Conservation (phyloP, 495 filamentous ascomycete genomes). For the Haplographium delicatum region DNA sequence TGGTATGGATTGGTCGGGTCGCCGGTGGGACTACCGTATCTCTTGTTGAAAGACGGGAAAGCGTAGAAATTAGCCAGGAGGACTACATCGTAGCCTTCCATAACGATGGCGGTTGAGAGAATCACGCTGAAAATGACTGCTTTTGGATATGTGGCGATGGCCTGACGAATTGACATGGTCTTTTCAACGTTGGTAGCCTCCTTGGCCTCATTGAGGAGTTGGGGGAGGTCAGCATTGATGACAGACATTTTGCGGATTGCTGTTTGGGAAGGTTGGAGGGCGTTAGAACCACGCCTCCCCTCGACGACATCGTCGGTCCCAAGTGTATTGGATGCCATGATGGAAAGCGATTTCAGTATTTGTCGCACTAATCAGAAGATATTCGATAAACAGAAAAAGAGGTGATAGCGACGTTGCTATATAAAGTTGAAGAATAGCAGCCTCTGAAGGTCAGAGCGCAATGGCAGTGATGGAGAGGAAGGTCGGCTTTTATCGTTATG, state of each 20-base stretch:
- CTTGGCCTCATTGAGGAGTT: conserved; percentile 17
- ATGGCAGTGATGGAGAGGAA: too few species aligned
- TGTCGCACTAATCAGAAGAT: too few species aligned
- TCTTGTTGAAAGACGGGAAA: conserved; percentile 30
- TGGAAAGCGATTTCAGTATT: too few species aligned
- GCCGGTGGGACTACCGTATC: conserved; percentile 17
- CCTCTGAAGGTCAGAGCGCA: background rate
- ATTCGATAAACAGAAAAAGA: too few species aligned
- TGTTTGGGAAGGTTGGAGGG: conserved; percentile 8
- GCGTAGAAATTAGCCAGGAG: conserved; percentile 35
- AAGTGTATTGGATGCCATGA: background rate
- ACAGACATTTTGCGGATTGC: conserved; percentile 20
- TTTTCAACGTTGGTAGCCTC: conserved; percentile 40
- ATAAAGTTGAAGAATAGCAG: background rate
- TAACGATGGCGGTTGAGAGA: conserved; percentile 37
- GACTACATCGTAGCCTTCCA: conserved; percentile 39
- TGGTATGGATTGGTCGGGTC: conserved; percentile 38
- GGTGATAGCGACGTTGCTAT: too few species aligned
- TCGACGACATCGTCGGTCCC: conserved; percentile 4
- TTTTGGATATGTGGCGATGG: conserved; percentile 44
- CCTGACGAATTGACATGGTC: conserved; percentile 46
- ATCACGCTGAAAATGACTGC: conserved; percentile 24
- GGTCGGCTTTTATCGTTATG: background rate
- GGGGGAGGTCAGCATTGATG: conserved; percentile 5
- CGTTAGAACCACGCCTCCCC: background rate